Base-by-base conservation (phyloP, 2,329 filamentous ascomycete genomes). In the Hypoxylon sp. region DNA sequence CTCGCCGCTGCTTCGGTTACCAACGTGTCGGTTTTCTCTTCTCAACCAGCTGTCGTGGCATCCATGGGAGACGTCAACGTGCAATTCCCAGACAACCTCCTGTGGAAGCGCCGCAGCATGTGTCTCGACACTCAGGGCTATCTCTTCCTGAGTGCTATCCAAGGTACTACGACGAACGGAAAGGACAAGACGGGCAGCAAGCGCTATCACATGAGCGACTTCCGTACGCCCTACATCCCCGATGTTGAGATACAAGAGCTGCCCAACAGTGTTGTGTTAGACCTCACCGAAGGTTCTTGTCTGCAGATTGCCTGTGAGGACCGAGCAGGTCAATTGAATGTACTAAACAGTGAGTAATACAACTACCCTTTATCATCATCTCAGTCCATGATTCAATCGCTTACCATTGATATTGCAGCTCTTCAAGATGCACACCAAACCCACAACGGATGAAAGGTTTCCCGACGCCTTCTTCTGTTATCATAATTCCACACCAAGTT, bases 41-140 rank as follows among this genome's bases (percentile, higher is more conserved):
- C 72, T n/a, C 70, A 76, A 62, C 70, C 77, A 15, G 78, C 77
- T 49, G 80, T 88, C 54, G 83, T 89, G 24, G 83, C 92, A 3
- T 89, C 90, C 65, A 85, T 97, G 77, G 93, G 94, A 50, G 92
- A 97, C 73, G 90, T 99, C 67, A 98, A 99, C 72, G 92, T 98
- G 10, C 95, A 99, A 76, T 97, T 99, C 75, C 95, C 95, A 0
- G 94, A 98, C 75, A 97, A 93, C 56, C 84, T 99, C 48, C 84
- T 99, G 11, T 99, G 95, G 95, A 99, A 98, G 81, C 91, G 94
- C 56, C 89, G 95, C 63, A 93, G 90, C 72, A 89, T 97, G 79
- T 90, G 90, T 68, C 87, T 99, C 59, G 94, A 98, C 76, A 87
- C 89, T 7, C 85, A 91, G 63, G 95, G 94, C 17, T 93, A 91